Evolutionary conservation across 805 yeast species (phyloP).

Genomic region (Limtongia smithiae): DNA sequence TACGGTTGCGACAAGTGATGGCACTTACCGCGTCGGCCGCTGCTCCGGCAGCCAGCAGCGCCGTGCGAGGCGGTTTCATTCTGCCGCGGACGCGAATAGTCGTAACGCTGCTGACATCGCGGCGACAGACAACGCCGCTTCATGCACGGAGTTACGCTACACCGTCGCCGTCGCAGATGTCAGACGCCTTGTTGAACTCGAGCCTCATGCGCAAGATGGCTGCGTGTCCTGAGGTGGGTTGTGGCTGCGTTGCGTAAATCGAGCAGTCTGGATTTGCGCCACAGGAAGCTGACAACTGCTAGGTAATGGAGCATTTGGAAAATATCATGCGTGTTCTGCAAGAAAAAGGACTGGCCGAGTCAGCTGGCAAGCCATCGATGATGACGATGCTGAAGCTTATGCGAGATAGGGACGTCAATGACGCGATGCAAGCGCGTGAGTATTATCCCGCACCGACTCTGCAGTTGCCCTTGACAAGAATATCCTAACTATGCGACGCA

Average conservation of each 20-base stretch:
- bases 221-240: constrained; percentile 15
- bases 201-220: constrained; percentile 20
- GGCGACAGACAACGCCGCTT: too few relatives aligned
- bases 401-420: constrained; percentile 19
- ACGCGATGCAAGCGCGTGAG: constrained; percentile 16
- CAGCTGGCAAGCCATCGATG: constrained; percentile 5
- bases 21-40: too few relatives aligned
- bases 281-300: neutral
- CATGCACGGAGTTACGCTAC: constrained; percentile 10
- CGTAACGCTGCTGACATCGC: neutral
- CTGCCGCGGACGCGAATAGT: neutral
- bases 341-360: constrained; percentile 6
- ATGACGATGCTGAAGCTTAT: constrained; percentile 12
- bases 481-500: too few relatives aligned
- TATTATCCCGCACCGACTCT: too few relatives aligned
- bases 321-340: constrained; percentile 8
- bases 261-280: neutral
- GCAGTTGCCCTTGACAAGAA: too few relatives aligned
- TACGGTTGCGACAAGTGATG: too few relatives aligned
- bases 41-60: too few relatives aligned
- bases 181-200: constrained; percentile 20
- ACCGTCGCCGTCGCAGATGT: constrained; percentile 8
- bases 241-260: neutral
- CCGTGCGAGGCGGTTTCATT: too few relatives aligned
- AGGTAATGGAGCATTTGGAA: constrained; percentile 20